Evolutionary conservation across 495 filamentous ascomycete genomes (phyloP), one percentile per base, ranked within the genome.

Genomic region (Podospora tetraspora): DNA sequence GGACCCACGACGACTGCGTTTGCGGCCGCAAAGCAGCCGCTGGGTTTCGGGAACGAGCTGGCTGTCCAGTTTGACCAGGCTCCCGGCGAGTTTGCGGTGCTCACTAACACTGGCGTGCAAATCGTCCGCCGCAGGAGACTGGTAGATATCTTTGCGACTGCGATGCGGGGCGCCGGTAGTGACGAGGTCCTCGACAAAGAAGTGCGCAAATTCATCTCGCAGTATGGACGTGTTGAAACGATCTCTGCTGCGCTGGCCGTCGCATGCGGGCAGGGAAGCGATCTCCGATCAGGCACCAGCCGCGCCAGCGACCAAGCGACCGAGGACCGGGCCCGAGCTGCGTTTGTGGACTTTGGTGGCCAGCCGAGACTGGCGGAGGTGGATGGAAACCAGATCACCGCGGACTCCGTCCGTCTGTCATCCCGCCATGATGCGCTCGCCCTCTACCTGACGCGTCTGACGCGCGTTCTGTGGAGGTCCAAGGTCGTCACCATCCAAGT

Each of bases 11-110:
- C 91, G 1, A 80, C 83, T 4, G 84, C 89, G 19, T 92, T 92
- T 57, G 84, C 86, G 19, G 91, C 92, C 16, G 80, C 86, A 0
- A 74, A 75, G n/a, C 85, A 85, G 22, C 92, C 95, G 11, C 77
- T 86, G 16, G 94, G 94, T 0, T 99, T 96, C 73, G 93, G 93
- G 21, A 99, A 99, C 72, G 95, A 99, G 76, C 81, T 97, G 68
- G 93, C 96, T 8, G 89, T 96, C 56, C 95, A 99, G 74, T 97
- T 93, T 69, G 96, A 98, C 72, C 84, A 91, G 27, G 82, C 87
- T 0, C 85, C 89, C 4, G 85, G 90, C 12, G 93, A 98, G 72
- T 86, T 97, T 63, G 96, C 93, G 7, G 88, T 99, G 37, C 81
- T 99, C 66, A 97, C 95, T 9, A 95, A 94, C 70, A 90, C 85